Base-by-base conservation (phyloP, 495 filamentous ascomycete species). In the Penicillium odoratum region DNA sequence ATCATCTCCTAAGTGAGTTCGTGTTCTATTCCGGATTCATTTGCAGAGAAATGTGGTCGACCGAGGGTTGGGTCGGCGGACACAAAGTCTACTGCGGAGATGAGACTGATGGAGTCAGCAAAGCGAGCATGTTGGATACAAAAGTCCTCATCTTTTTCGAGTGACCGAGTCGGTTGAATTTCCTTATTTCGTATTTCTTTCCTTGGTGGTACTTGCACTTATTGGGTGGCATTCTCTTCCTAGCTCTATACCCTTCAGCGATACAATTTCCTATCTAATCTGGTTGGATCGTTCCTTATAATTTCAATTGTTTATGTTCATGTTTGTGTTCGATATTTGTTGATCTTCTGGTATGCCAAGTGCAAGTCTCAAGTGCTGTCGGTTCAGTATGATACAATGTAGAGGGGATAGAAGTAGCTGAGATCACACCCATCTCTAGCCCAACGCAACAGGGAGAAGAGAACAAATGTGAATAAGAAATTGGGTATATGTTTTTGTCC, bases 41-140 rank as follows among this genome's bases (percentile, higher is more conserved):
- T 21, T 7, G n/a, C 53, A 0, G 33, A 48, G 13, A 40, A 29
- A 7, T 47, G 7, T 9, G 29, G 34, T 16, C 58, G 42, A 11
- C 42, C 48, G 2, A 44, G 49, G 15, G 31, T 51, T 8, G 55
- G 52, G 1, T 56, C 56, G 1, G 28, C 36, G 7, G 44, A 55
- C 13, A 55, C 56, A 13, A 50, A 34, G 11, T 52, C 46, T n/a
- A 58, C 60, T 13, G 50, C 48, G 7, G 60, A 58, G 38, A 42
- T 47, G 30, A 25, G 16, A 6, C 7, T 62, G 8, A 15, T 51
- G 8, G 46, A 50, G 40, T 29, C 34, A 7, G 44, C 28, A 11
- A 61, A 44, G 15, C 42, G 21, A 8, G 30, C 10, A 4, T 15
- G 15, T 48, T 44, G 18, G 15, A n/a, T 48, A n/a, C 10, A 28